Conservation (phyloP, 768 basidiomycete species). For the Lentinula sp. region DNA sequence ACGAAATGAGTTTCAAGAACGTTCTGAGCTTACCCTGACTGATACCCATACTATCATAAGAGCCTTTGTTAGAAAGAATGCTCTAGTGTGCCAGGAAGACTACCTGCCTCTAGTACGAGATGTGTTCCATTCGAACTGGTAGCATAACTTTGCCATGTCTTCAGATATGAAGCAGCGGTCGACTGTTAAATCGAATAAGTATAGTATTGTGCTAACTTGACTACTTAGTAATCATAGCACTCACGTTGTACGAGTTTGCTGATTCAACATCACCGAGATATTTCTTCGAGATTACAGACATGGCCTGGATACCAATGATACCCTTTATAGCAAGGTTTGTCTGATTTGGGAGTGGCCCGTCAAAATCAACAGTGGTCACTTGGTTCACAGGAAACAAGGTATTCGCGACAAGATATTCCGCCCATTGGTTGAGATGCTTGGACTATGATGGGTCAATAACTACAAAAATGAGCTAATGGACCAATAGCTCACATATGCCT, state of each 20-base stretch:
- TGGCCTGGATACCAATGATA: conserved; percentile 48
- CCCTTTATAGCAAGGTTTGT: conserved; percentile 60
- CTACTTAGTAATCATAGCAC: neutral
- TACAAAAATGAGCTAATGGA: neutral
- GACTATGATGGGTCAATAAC: neutral
- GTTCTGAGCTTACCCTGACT: neutral
- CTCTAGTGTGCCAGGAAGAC: too few relatives aligned
- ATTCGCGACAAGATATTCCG: conserved; percentile 36
- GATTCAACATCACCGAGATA: conserved; percentile 19
- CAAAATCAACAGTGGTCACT: conserved; percentile 27
- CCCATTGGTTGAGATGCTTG: conserved; percentile 40
- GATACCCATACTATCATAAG: neutral
- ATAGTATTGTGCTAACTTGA: neutral
- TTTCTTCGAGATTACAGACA: conserved; percentile 39
- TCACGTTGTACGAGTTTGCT: conserved; percentile 21
- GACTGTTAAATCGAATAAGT: conserved; percentile 17
- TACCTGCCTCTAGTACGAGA: conserved; percentile 1
- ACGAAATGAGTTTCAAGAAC: neutral
- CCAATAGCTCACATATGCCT: conserved; percentile 24
- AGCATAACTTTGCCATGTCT: neutral
- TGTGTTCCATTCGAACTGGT: neutral
- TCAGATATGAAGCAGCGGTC: conserved; percentile 30
- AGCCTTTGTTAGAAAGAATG: neutral
- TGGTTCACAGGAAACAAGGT: conserved; percentile 31
- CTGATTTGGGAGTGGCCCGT: conserved; percentile 27